phyloP scores from a whole-genome alignment of 176 grass and related monocot genomes.

The Avena sativa region DNA sequence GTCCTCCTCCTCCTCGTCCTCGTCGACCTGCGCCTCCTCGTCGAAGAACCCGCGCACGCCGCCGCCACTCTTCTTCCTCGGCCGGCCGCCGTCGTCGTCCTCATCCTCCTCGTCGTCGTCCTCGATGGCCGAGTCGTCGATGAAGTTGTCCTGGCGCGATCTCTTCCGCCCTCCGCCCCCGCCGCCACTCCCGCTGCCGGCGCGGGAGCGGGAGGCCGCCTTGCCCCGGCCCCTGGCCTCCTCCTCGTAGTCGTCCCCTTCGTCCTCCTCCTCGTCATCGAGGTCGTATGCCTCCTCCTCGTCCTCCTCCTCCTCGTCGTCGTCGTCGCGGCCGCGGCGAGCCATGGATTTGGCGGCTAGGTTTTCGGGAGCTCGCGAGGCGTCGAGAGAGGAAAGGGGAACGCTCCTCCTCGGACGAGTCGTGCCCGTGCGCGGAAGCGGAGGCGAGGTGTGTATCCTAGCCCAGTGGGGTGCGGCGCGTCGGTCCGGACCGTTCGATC shows the following conservation, averaged over 20 bases:
- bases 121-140: conserved; percentile 91
- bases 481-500: conserved; percentile 30
- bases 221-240: conserved; percentile 53
- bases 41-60: conserved; percentile 85
- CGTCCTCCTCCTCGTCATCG: conserved; percentile 72
- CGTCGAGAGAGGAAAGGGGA: conserved; percentile 34
- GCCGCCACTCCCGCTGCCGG: conserved; percentile 24
- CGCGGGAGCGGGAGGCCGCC: conserved; percentile 48
- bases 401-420: conserved; percentile 40
- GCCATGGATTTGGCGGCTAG: conserved; percentile 71
- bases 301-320: conserved; percentile 53
- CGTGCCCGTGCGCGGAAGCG: conserved; percentile 5
- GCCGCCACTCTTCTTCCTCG: conserved; percentile 59
- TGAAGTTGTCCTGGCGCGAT: conserved; percentile 69
- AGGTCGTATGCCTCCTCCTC: conserved; percentile 66
- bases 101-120: conserved; percentile 91
- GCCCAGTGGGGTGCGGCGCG: too few relatives aligned
- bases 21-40: conserved; percentile 83
- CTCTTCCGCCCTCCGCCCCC: conserved; percentile 57
- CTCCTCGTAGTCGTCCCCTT: conserved; percentile 59
- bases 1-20: conserved; percentile 92
- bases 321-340: conserved; percentile 61
- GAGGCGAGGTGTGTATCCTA: conserved; percentile 5
- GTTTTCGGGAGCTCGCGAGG: conserved; percentile 51
- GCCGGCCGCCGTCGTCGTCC: conserved; percentile 62